Conservation (phyloP, 2,329 filamentous ascomycete genomes). For the Graphiopsis chlorocephala region DNA sequence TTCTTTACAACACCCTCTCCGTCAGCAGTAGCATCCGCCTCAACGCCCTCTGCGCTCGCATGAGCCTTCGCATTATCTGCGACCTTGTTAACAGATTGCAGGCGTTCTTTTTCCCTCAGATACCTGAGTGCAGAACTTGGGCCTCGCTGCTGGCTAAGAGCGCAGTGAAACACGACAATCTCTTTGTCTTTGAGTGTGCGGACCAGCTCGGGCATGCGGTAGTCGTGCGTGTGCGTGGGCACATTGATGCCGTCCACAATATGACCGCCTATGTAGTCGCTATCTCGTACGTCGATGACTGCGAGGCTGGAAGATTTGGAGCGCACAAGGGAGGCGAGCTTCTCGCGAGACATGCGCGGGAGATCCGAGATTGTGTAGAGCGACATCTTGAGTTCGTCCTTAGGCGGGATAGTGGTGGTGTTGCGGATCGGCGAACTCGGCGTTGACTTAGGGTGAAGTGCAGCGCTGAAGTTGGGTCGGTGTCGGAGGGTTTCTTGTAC, state of each 20-base stretch:
- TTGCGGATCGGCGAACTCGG: neutral
- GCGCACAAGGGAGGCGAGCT: constrained; percentile 63
- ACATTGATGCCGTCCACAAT: constrained; percentile 75
- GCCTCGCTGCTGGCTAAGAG: constrained; percentile 84
- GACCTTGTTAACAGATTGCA: constrained; percentile 35
- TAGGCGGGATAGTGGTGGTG: neutral
- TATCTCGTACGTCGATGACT: constrained; percentile 86
- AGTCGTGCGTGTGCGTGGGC: constrained; percentile 70
- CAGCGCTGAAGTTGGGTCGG: no score
- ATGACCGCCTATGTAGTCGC: constrained; percentile 87
- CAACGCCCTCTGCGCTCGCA: constrained; percentile 26
- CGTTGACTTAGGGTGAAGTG: neutral
- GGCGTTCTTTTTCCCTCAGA: constrained; percentile 63
- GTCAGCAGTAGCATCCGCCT: constrained; percentile 22
- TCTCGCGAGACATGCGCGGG: constrained; percentile 64
- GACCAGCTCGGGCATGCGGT: constrained; percentile 76
- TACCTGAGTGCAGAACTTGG: constrained; percentile 81
- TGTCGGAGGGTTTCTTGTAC: no score
- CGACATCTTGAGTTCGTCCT: constrained; percentile 2
- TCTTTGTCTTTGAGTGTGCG: constrained; percentile 73
- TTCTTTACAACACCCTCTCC: constrained; percentile 33
- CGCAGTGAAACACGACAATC: constrained; percentile 90
- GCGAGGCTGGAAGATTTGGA: constrained; percentile 50
- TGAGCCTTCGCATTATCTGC: constrained; percentile 30
- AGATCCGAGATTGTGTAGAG: constrained; percentile 60